Percentiles rank a stretch among this genome's conserved stretches.
phyloP scores from a whole-genome alignment of 176 grass and related monocot species.

The Poa annua region DNA sequence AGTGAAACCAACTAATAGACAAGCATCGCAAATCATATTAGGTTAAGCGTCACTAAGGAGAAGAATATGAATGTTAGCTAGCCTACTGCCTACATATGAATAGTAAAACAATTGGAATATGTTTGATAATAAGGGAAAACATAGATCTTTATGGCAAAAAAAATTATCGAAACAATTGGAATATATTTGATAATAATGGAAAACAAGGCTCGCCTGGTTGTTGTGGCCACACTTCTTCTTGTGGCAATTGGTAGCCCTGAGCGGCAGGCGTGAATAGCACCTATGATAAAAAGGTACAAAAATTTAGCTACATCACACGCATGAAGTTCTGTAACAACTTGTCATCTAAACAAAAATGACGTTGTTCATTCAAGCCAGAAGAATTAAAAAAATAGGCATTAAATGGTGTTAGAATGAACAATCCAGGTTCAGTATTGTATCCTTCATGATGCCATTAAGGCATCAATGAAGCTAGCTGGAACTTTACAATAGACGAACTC shows the following conservation, averaged over 20 bases:
- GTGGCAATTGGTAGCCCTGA: slow-evolving; percentile 21
- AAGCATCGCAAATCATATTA: neutral
- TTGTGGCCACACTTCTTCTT: slow-evolving; percentile 80
- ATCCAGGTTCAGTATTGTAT: no score
- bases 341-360: neutral
- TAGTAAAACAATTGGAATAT: neutral
- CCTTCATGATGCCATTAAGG: no score
- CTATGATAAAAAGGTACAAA: slow-evolving; percentile 14
- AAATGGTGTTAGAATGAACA: no score
- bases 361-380: no score
- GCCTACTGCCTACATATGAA: neutral
- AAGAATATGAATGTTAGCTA: neutral
- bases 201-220: slow-evolving; percentile 52
- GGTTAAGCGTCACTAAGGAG: neutral
- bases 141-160: no score
- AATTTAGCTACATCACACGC: neutral
- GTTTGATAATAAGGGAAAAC: no score
- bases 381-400: no score
- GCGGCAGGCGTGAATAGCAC: slow-evolving; percentile 31
- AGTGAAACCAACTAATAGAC: neutral
- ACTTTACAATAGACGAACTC: no score
- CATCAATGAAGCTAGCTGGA: no score
- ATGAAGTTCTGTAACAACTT: neutral
- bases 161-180: no score
- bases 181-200: neutral